Base-by-base conservation (phyloP, 352 stramenopile genomes). In the Peronospora farinosa region DNA sequence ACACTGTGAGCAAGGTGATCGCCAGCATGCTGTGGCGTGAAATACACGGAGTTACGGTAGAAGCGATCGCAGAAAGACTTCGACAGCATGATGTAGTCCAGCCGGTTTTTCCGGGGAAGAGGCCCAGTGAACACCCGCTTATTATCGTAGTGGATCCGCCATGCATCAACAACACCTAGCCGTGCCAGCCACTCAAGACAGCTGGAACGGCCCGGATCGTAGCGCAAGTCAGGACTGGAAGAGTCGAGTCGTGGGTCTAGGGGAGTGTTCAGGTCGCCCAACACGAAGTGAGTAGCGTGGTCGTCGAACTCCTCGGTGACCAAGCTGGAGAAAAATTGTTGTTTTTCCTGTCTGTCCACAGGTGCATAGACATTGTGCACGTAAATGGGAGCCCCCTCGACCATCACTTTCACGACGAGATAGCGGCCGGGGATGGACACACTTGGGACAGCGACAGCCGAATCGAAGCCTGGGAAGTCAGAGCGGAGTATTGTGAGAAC, bases 31-130 rank as follows among this genome's bases (percentile, higher is more conserved):
- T 7, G 9, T 7, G 39, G 39, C 0, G n/a, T 1, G 28, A 45
- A 45, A 5, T 19, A 33, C 23, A 10, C 19, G 1, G 39, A 45
- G 15, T 45, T 4, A 5, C 10, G 2, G 21, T 45, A 45, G 39
- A 33, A 45, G 12, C 11, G 23, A 3, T 32, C 12, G 10, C 10
- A 45, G 25, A 45, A 45, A 7, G 19, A 4, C 23, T 32, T 13
- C 2, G 39, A 45, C 19, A 45, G 12, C 39, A 45, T 30, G 23
- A 45, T 45, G 23, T 45, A 45, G 13, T 45, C 39, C 23, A 45
- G 17, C 3, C 23, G 12, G 12, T 45, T 45, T 12, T 33, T 45
- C 5, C 39, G 39, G 11, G 21, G 23, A 33, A 45, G 11, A 21
- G 39, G 39, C 10, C 23, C 39, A 11, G 12, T 45, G 6, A 45